These are phyloP conservation scores for Ophiocordyceps australis DNA, from an alignment of 2,329 filamentous ascomycete genomes.

Conservation along the genomic window DNA sequence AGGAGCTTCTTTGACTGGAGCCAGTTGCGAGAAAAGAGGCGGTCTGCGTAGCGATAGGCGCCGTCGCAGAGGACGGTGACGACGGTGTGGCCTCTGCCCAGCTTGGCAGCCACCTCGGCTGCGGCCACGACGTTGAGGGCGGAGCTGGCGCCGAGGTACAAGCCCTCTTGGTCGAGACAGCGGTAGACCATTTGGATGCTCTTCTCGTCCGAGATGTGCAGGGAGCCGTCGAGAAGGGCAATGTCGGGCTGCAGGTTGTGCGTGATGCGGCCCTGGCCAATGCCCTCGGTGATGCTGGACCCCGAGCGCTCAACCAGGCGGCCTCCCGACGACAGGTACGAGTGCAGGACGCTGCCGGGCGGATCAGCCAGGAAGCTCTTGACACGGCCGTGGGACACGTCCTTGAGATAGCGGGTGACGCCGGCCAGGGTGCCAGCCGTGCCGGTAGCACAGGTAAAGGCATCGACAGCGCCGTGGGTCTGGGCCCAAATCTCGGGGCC, in stretches of 20 bases:
- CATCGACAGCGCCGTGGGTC: constrained; percentile 70
- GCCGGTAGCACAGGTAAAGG: constrained; percentile 89
- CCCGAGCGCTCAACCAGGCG: constrained; percentile 67
- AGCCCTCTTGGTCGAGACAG: constrained; percentile 84
- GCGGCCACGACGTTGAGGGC: constrained; percentile 91
- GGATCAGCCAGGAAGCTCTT: constrained; percentile 87
- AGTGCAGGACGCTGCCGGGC: constrained; percentile 82
- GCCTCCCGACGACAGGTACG: constrained; percentile 74
- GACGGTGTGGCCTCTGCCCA: constrained; percentile 77
- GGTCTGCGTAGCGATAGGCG: constrained; percentile 91
- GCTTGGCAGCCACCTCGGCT: constrained; percentile 77
- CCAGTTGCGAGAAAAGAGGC: constrained; percentile 86
- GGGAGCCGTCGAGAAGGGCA: constrained; percentile 62
- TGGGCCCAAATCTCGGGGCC: constrained; percentile 96
- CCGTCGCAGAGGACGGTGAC: constrained; percentile 92
- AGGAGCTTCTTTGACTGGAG: constrained; percentile 70
- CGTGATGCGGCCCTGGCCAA: constrained; percentile 92
- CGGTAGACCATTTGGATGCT: constrained; percentile 96
- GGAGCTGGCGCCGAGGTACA: constrained; percentile 89
- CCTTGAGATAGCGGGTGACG: constrained; percentile 76
- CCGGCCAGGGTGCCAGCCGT: constrained; percentile 87
- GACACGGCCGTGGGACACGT: constrained; percentile 56
- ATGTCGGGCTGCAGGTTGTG: constrained; percentile 83
- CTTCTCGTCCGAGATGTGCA: constrained; percentile 81
- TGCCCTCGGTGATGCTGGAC: constrained; percentile 90